Conservation (phyloP, 805 yeast species). For the Yarrowia deformans region DNA sequence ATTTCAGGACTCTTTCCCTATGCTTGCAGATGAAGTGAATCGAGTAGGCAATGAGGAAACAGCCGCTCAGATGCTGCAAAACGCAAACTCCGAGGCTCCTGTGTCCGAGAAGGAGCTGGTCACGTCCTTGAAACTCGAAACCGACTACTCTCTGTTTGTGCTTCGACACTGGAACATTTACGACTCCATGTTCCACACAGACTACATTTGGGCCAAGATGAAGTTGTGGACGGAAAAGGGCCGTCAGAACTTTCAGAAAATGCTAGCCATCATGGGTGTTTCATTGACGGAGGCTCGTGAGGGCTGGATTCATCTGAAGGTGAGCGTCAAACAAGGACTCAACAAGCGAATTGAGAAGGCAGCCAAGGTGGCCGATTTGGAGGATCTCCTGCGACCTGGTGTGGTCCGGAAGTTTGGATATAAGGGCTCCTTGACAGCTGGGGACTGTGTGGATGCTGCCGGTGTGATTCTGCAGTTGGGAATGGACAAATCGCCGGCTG, state of each 20-base stretch:
- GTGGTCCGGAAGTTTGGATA: conserved; percentile 87
- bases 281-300: conserved; percentile 88
- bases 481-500: conserved; percentile 23
- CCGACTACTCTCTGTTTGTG: conserved; percentile 84
- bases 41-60: conserved; percentile 57
- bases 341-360: conserved; percentile 73
- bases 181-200: conserved; percentile 89
- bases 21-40: conserved; percentile 80
- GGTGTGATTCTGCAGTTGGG: conserved; percentile 76
- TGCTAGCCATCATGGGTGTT: conserved; percentile 97
- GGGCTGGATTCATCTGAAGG: conserved; percentile 90
- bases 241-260: conserved; percentile 78
- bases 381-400: conserved; percentile 83
- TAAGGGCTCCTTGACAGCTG: conserved; percentile 85
- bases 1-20: conserved; percentile 73
- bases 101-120: conserved; percentile 45
- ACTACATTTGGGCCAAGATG: conserved; percentile 86
- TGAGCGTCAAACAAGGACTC: conserved; percentile 74
- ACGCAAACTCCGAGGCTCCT: conserved; percentile 39
- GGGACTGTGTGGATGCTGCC: conserved; percentile 89
- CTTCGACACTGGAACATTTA: conserved; percentile 93
- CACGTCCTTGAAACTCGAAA: conserved; percentile 65
- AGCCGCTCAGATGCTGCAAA: conserved; percentile 41
- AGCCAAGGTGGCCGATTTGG: conserved; percentile 77
- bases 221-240: conserved; percentile 94